Conservation (phyloP, 331 rosid genomes). For the Malus hybrid region DNA sequence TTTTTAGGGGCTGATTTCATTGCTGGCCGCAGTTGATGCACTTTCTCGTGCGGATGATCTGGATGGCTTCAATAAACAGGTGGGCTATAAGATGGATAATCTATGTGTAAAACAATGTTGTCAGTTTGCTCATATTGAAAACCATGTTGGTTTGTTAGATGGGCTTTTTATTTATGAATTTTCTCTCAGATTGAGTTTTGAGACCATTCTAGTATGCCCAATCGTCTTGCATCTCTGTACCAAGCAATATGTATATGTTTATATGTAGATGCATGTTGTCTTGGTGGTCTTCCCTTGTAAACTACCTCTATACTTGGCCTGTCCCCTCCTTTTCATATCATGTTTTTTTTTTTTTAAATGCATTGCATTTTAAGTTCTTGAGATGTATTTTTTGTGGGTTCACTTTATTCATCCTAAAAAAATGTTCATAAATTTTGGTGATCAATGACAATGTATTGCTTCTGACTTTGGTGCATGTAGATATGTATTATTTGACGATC, state of each 20-base stretch:
- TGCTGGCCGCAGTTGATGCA: conserved; percentile 82
- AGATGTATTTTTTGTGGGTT: neutral
- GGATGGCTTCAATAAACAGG: conserved; percentile 67
- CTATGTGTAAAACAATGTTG: neutral
- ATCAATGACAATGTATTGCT: neutral
- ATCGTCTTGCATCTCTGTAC: too few relatives aligned
- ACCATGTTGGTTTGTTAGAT: neutral
- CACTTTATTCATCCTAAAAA: neutral
- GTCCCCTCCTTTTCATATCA: neutral
- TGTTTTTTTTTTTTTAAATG: neutral
- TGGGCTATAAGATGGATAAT: conserved; percentile 21
- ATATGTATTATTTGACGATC: conserved; percentile 16
- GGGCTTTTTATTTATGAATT: neutral
- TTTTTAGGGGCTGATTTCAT: conserved; percentile 72
- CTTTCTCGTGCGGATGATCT: conserved; percentile 61
- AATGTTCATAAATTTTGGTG: neutral
- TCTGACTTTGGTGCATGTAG: neutral
- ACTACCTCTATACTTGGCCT: neutral
- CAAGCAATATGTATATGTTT: neutral
- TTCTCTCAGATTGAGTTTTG: neutral
- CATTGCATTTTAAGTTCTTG: neutral
- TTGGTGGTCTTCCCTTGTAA: neutral
- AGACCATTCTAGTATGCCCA: neutral
- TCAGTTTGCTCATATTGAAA: neutral
- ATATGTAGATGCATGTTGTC: neutral